Evolutionary conservation across 169 alveolate genomes (phyloP), one percentile per base, ranked within the genome.

Genomic region (Amoebophrya sp.): DNA sequence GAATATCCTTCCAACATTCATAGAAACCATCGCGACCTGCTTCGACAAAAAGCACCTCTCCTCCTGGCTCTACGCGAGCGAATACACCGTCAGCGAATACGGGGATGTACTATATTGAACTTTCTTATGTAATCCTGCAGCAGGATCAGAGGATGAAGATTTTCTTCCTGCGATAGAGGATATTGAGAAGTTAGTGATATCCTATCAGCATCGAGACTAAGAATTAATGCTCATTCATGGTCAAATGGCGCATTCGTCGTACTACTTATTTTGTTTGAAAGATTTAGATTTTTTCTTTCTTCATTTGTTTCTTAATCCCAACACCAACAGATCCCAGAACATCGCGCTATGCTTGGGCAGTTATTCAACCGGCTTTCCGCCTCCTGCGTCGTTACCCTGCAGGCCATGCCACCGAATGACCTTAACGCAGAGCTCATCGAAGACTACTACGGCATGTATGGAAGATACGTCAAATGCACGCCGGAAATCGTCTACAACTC

Each of bases 371-470:
- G 83, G 2, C 0, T 65, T 29, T 29, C 39, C 83, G 2, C 18
- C 3, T 1, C 83, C 36, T 29, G 38, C 36, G 33, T 65, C 39
- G 38, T 10, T 10, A 36, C 83, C 39, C 26, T 65, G 36, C 2
- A 0, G 36, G 36, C 12, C 12, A 65, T 65, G 83, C 83, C 33
- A 6, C 33, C 18, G 33, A 36, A 65, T 36, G 83, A 6, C 2
- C 12, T 65, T 29, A 65, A 65, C 83, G 83, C 83, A 18, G 83
- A 65, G n/a, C 83, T 65, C 83, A 65, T 65, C 2, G 83, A 65
- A 26, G 83, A 65, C 83, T 65, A 26, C 83, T 65, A 65, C 83
- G 83, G 83, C 83, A 65, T 65, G 83, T 65, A 65, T 36, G 83
- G 83, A 6, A 65, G 83, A 18, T 65, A 65, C 83, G 83, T 36